These are phyloP conservation scores for Penicillium thymicola DNA, from an alignment of 2,329 filamentous ascomycete species.

Conservation along the genomic window DNA sequence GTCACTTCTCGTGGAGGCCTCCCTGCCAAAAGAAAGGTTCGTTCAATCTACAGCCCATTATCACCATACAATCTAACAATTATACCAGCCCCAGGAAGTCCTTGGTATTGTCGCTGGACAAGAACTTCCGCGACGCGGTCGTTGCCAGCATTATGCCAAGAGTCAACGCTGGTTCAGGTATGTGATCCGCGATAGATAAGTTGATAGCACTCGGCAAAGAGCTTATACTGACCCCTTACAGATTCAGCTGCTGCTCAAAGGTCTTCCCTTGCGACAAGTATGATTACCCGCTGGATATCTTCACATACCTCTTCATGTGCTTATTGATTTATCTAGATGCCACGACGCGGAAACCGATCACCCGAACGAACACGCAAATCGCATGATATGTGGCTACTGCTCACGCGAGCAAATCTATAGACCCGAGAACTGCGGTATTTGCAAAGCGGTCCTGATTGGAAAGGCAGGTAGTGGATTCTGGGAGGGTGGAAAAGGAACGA, in stretches of 20 bases:
- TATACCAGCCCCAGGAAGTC: slow-evolving; percentile 45
- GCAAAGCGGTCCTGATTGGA: slow-evolving; percentile 66
- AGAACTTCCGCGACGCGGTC: slow-evolving; percentile 52
- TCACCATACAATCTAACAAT: background rate
- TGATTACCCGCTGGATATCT: slow-evolving; percentile 13
- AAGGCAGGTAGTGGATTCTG: slow-evolving; percentile 70
- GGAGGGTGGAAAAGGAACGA: slow-evolving; percentile 82
- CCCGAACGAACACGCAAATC: slow-evolving; percentile 73
- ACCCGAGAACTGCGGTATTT: slow-evolving; percentile 71
- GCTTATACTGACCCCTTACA: slow-evolving; percentile 22
- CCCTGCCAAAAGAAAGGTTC: slow-evolving; percentile 39
- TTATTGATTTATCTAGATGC: slow-evolving; percentile 50
- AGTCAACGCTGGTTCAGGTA: slow-evolving; percentile 57
- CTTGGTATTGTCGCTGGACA: slow-evolving; percentile 55
- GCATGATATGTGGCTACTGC: slow-evolving; percentile 80
- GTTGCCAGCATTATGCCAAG: slow-evolving; percentile 54
- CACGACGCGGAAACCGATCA: slow-evolving; percentile 71
- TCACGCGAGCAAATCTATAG: slow-evolving; percentile 77
- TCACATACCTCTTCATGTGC: background rate
- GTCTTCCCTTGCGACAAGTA: slow-evolving; percentile 58
- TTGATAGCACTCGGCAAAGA: background rate
- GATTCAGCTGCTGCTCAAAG: slow-evolving; percentile 56
- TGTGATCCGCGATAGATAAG: slow-evolving; percentile 3
- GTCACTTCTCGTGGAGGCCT: slow-evolving; percentile 31
- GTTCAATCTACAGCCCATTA: background rate